phyloP scores from a whole-genome alignment of 2,329 filamentous ascomycete species.

The Beauveria bassiana region DNA sequence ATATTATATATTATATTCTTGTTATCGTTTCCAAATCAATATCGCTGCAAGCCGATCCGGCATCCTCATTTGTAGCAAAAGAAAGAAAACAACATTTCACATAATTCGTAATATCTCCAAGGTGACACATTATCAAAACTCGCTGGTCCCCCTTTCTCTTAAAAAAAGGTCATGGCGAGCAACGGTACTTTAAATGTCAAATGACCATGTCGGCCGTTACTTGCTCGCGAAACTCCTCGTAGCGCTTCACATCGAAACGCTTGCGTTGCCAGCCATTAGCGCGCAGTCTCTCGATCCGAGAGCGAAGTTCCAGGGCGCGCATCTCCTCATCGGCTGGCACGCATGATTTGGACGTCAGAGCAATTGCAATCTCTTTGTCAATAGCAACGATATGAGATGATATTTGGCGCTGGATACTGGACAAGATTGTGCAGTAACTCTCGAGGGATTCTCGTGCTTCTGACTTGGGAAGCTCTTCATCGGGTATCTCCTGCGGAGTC shows the following conservation, averaged over 20 bases:
- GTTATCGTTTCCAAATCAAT: background rate
- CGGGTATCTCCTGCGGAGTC: background rate
- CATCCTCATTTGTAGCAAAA: background rate
- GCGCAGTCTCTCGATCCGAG: conserved; percentile 47
- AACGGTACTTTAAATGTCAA: background rate
- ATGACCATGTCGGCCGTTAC: conserved; percentile 42
- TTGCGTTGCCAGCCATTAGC: conserved; percentile 48
- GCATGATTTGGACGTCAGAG: conserved; percentile 15
- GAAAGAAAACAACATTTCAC: background rate
- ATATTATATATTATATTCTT: conserved; percentile 9
- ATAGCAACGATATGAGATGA: conserved; percentile 39
- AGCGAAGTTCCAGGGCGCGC: conserved; percentile 34
- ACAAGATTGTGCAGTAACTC: conserved; percentile 42
- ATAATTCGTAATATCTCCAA: background rate
- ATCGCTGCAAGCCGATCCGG: background rate
- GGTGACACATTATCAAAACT: background rate
- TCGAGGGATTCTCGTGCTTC: conserved; percentile 36
- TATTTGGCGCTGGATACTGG: conserved; percentile 41
- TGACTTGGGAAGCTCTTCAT: conserved; percentile 21
- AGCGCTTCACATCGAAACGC: conserved; percentile 45
- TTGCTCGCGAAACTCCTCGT: conserved; percentile 43
- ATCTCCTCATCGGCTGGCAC: conserved; percentile 25
- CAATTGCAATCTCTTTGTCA: conserved; percentile 30
- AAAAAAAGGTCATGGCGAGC: background rate
- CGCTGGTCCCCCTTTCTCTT: background rate